phyloP scores from a whole-genome alignment of 1,139 yeast genomes.

The Scheffersomyces titani region DNA sequence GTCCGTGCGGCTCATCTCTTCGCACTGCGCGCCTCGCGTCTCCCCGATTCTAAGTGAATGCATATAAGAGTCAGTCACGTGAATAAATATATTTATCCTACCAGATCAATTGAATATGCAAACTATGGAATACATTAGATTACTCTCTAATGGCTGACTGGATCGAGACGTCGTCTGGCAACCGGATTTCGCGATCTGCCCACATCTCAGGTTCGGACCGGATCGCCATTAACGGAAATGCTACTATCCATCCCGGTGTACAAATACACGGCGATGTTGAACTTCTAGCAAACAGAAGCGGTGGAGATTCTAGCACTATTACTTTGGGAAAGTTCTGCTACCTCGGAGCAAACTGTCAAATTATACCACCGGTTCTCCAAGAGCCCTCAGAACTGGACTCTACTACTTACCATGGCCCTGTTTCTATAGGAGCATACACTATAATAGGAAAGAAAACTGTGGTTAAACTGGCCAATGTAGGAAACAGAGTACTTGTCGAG shows the following conservation, averaged over 20 bases:
- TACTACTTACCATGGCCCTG: conserved; percentile 23
- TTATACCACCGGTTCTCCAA: conserved; percentile 34
- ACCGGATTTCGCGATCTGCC: conserved; percentile 55
- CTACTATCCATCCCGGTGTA: conserved; percentile 30
- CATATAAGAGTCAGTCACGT: background rate
- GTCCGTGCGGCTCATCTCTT: background rate
- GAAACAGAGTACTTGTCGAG: conserved; percentile 59
- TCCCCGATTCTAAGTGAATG: background rate
- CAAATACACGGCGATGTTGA: conserved; percentile 23
- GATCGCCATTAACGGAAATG: conserved; percentile 33
- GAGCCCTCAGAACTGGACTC: conserved; percentile 2
- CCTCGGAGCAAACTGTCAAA: conserved; percentile 27
- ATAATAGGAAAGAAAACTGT: conserved; percentile 46
- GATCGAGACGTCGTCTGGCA: conserved; percentile 55
- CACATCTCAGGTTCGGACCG: conserved; percentile 23
- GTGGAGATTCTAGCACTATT: conserved; percentile 28
- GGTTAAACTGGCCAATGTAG: conserved; percentile 53
- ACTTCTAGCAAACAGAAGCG: background rate
- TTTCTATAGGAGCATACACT: conserved; percentile 60
- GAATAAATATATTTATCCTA: background rate
- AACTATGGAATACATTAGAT: background rate
- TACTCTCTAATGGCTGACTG: conserved; percentile 15
- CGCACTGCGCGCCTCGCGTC: background rate
- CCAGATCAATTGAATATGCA: background rate
- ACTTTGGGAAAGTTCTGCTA: conserved; percentile 56